Conservation (phyloP, 345 rosid species). For the Draba incana region DNA sequence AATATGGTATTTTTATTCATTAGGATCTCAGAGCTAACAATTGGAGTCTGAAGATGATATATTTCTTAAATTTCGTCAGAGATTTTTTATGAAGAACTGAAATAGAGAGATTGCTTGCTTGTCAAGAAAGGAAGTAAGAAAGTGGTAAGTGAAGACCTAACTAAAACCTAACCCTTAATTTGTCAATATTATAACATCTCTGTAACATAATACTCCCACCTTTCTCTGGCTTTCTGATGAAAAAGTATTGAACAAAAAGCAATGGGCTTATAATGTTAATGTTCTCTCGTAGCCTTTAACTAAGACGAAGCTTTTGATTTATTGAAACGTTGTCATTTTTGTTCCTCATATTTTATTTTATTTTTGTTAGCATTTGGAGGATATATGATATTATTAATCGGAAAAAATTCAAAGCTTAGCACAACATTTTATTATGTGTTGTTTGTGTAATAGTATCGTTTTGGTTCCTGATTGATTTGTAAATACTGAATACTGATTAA, state of each 20-base stretch:
- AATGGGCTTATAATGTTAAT: constrained; percentile 25
- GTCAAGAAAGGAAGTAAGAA: constrained; percentile 30
- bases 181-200: constrained; percentile 30
- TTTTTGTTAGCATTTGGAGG: constrained; percentile 3
- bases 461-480: too few species aligned
- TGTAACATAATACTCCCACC: constrained; percentile 33
- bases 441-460: too few species aligned
- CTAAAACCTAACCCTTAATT: not conserved
- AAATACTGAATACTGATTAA: too few species aligned
- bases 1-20: constrained; percentile 1
- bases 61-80: not conserved
- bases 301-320: constrained; percentile 20
- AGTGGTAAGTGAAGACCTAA: constrained; percentile 37
- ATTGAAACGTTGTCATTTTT: constrained; percentile 13
- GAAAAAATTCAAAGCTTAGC: too few species aligned
- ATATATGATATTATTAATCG: too few species aligned
- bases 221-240: constrained; percentile 29
- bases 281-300: constrained; percentile 23
- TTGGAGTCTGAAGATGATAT: constrained; percentile 20
- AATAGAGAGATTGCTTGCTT: constrained; percentile 30
- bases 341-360: not conserved
- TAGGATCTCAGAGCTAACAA: constrained; percentile 23
- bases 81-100: constrained; percentile 16
- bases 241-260: constrained; percentile 25
- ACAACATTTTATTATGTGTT: too few species aligned